phyloP scores from a whole-genome alignment of 306 rosid genomes.

The Hylodesmum podocarpum region DNA sequence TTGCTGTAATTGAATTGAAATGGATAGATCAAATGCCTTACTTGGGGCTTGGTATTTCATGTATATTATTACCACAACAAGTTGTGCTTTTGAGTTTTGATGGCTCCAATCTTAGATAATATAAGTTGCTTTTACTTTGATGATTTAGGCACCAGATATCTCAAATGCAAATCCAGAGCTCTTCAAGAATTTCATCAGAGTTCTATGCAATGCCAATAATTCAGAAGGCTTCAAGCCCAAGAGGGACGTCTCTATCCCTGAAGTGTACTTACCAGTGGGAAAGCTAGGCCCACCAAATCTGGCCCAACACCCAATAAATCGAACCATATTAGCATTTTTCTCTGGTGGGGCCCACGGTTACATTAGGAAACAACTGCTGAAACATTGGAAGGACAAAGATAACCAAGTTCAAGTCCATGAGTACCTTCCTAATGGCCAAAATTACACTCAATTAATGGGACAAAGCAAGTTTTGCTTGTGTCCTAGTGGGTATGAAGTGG shows the following conservation, averaged over 20 bases:
- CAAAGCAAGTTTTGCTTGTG: conserved; percentile 71
- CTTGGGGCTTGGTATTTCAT: conserved; percentile 18
- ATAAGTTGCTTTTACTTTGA: not conserved
- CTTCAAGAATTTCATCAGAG: conserved; percentile 55
- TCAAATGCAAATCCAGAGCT: conserved; percentile 51
- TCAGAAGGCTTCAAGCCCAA: conserved; percentile 64
- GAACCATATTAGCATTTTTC: conserved; percentile 61
- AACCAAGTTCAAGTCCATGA: conserved; percentile 59
- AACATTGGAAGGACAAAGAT: conserved; percentile 70
- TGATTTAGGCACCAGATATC: conserved; percentile 57
- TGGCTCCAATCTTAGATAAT: not conserved
- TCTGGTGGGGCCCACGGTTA: conserved; percentile 63
- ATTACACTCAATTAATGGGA: conserved; percentile 60
- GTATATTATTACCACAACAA: not conserved
- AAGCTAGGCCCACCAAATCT: conserved; percentile 44
- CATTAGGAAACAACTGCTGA: conserved; percentile 41
- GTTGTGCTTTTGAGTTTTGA: conserved; percentile 1
- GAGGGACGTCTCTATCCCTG: conserved; percentile 66
- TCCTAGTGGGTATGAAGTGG: conserved; percentile 85
- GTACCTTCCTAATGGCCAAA: conserved; percentile 46
- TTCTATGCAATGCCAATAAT: conserved; percentile 70
- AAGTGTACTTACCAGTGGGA: conserved; percentile 50
- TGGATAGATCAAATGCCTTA: not conserved
- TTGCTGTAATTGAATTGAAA: not conserved
- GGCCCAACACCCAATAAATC: conserved; percentile 41